Percentiles rank a stretch among this genome's conserved stretches.
Evolutionary conservation across 75 land plant species (phyloP).

Genomic region (Ceratopteris richardii): DNA sequence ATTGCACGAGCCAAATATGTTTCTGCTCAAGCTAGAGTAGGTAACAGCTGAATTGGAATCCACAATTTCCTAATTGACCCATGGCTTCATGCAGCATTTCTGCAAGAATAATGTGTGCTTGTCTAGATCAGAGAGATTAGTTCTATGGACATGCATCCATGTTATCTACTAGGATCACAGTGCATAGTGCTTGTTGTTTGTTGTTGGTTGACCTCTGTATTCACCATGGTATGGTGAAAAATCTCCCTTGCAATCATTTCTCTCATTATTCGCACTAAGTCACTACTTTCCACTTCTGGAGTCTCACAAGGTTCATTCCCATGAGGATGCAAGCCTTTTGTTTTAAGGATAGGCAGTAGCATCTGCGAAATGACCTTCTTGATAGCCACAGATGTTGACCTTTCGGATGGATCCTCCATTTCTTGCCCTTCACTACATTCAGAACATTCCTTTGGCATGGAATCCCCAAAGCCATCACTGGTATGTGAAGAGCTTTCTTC

Average conservation of each 20-base stretch:
- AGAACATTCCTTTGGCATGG: background rate
- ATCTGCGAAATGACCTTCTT: conserved; percentile 22
- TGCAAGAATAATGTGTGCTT: no score
- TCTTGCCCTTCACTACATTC: conserved; percentile 1
- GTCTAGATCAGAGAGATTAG: no score
- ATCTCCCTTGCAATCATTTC: conserved; percentile 33
- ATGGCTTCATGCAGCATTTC: no score
- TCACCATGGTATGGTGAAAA: conserved; percentile 18
- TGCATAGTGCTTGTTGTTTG: no score
- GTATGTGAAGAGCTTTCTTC: background rate
- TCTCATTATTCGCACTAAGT: conserved; percentile 28
- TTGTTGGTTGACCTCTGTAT: conserved; percentile 5
- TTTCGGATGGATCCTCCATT: conserved; percentile 2
- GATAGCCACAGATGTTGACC: conserved; percentile 14
- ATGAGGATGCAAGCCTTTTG: conserved; percentile 7
- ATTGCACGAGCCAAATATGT: no score
- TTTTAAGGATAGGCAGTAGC: conserved; percentile 22
- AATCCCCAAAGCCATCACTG: background rate
- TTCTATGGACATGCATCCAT: no score
- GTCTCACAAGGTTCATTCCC: background rate
- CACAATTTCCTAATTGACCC: no score
- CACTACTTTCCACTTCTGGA: conserved; percentile 6
- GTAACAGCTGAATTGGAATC: no score
- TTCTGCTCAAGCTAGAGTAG: no score
- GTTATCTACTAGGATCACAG: no score